These are phyloP conservation scores for Xylaria sp. DNA, from an alignment of 2,329 filamentous ascomycete genomes.

Conservation along the genomic window DNA sequence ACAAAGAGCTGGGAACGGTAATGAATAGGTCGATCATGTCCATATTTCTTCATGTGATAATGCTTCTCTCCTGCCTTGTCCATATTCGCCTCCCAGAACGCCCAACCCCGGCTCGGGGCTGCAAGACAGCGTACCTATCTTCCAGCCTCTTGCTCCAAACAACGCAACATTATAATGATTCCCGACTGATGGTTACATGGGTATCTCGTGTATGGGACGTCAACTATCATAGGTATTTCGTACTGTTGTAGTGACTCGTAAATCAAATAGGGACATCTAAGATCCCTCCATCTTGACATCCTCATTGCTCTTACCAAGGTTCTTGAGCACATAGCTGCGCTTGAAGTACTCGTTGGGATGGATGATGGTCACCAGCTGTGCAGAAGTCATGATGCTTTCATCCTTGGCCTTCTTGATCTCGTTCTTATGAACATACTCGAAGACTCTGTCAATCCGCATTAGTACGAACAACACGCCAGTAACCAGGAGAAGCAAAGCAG, in stretches of 20 bases:
- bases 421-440: conserved; percentile 76
- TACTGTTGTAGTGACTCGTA: background rate
- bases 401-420: conserved; percentile 75
- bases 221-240: background rate
- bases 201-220: background rate
- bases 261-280: background rate
- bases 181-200: background rate
- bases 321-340: conserved; percentile 82
- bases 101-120: background rate
- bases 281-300: conserved; percentile 55
- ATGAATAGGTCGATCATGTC: background rate
- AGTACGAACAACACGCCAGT: conserved; percentile 1
- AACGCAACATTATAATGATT: background rate
- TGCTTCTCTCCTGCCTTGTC: background rate
- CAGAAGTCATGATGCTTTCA: conserved; percentile 62
- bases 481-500: background rate
- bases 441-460: conserved; percentile 53
- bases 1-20: background rate
- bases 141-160: background rate
- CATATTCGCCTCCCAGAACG: background rate
- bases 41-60: conserved; percentile 3
- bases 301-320: conserved; percentile 54
- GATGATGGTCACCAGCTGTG: conserved; percentile 87
- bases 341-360: conserved; percentile 99
- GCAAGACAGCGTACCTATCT: background rate